Percentiles rank a stretch among this genome's conserved stretches.
phyloP scores from a whole-genome alignment of 2,329 filamentous ascomycete species.

The Xenosphaeropsis pyriputrescens region DNA sequence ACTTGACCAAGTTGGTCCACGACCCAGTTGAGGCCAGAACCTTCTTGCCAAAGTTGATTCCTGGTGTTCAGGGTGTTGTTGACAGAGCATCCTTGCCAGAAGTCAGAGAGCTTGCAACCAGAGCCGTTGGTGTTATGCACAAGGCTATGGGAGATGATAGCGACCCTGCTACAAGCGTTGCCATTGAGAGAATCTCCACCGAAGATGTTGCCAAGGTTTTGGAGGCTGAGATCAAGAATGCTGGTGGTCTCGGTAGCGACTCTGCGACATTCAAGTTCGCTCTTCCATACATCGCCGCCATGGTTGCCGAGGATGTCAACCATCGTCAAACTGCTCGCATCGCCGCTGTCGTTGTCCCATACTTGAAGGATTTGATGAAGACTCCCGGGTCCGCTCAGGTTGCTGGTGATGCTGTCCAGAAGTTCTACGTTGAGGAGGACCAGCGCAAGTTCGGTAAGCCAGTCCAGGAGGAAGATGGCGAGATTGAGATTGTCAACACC shows the following conservation, averaged over 20 bases:
- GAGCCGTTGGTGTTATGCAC: conserved; percentile 75
- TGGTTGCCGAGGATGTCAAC: conserved; percentile 82
- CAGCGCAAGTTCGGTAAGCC: conserved; percentile 75
- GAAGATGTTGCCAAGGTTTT: conserved; percentile 65
- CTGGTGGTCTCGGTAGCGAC: conserved; percentile 45
- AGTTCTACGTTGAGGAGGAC: conserved; percentile 71
- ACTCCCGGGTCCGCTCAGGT: conserved; percentile 41
- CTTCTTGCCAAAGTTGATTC: conserved; percentile 87
- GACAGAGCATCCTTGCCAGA: conserved; percentile 86
- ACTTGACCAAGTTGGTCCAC: conserved; percentile 95
- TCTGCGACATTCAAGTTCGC: conserved; percentile 52
- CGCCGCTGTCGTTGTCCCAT: conserved; percentile 51
- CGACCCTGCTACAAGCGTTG: conserved; percentile 33
- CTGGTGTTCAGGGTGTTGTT: conserved; percentile 80
- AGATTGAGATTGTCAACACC: conserved; percentile 93
- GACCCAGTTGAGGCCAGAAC: conserved; percentile 87
- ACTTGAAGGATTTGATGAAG: conserved; percentile 57
- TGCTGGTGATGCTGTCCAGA: conserved; percentile 60
- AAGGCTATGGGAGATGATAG: conserved; percentile 75
- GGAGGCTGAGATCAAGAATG: conserved; percentile 60
- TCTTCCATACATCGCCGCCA: conserved; percentile 62
- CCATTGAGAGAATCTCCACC: conserved; percentile 47
- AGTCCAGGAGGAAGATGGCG: conserved; percentile 77
- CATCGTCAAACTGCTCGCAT: conserved; percentile 67
- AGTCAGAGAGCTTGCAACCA: conserved; percentile 76